phyloP scores from a whole-genome alignment of 2,329 filamentous ascomycete species.

The Fusarium tjaetaba region DNA sequence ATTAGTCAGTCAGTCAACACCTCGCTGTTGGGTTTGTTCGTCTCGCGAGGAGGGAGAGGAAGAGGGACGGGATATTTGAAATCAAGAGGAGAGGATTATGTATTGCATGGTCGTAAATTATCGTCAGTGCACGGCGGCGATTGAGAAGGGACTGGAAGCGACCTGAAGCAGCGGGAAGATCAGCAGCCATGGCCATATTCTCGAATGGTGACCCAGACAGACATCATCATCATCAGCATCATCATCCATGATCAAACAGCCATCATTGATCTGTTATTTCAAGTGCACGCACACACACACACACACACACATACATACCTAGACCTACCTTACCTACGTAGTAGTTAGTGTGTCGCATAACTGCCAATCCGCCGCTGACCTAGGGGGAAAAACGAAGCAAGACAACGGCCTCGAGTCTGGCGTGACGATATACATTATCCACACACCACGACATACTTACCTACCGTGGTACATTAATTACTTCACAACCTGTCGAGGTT shows the following conservation, averaged over 20 bases:
- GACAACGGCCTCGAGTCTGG: constrained; percentile 34
- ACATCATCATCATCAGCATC: constrained; percentile 18
- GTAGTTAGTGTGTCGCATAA: not conserved
- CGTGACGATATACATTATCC: constrained; percentile 12
- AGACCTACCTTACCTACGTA: not conserved
- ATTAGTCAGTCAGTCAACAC: not conserved
- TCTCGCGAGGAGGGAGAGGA: constrained; percentile 1
- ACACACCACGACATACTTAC: not conserved
- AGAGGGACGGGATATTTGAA: constrained; percentile 24
- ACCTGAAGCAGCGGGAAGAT: constrained; percentile 27
- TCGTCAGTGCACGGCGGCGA: not conserved
- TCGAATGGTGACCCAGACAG: constrained; percentile 9
- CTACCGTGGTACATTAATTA: not conserved
- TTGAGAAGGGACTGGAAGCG: constrained; percentile 23
- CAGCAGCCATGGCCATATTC: constrained; percentile 23
- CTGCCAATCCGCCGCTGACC: constrained; percentile 27
- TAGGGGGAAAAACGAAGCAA: constrained; percentile 13
- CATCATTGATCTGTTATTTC: constrained; percentile 14
- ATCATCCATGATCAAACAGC: constrained; percentile 35
- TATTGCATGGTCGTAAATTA: not conserved
- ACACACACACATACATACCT: not conserved
- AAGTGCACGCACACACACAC: not conserved
- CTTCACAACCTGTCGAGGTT: constrained; percentile 1
- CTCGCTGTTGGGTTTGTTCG: constrained; percentile 12
- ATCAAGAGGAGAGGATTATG: not conserved